Conservation (phyloP, 78 protist genomes). For the Polysphondylium violaceum region DNA sequence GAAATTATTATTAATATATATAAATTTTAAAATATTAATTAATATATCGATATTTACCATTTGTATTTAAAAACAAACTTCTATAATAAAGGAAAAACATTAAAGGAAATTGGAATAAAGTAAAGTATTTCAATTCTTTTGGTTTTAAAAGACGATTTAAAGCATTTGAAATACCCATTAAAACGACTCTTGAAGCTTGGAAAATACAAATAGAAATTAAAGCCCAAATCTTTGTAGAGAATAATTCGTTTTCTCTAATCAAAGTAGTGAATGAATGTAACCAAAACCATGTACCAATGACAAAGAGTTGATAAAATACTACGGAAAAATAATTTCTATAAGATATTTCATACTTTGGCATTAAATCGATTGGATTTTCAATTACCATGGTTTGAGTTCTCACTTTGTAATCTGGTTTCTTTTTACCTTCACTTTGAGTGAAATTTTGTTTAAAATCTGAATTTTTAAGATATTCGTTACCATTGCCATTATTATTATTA, state of each 20-base stretch:
- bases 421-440: no score
- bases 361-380: background rate
- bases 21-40: background rate
- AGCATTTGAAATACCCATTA: constrained; percentile 45
- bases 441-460: no score
- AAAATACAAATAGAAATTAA: constrained; percentile 30
- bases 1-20: background rate
- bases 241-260: constrained; percentile 40
- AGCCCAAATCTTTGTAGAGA: constrained; percentile 28
- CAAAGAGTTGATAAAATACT: constrained; percentile 35
- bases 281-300: constrained; percentile 72
- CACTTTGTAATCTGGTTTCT: background rate
- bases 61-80: constrained; percentile 48
- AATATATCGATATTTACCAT: constrained; percentile 21
- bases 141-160: constrained; percentile 61
- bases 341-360: constrained; percentile 51
- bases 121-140: constrained; percentile 34
- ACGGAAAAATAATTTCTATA: constrained; percentile 32
- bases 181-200: constrained; percentile 37
- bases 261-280: constrained; percentile 33
- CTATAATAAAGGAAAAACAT: constrained; percentile 79
- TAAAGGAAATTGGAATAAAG: constrained; percentile 60
- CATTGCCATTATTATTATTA: no score
- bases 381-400: background rate
- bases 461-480: no score